Percentiles rank a stretch among this genome's conserved stretches.
Conservation (phyloP, 225 moss, liverwort and hornwort species). For the Pseudisothecium myosuroides region DNA sequence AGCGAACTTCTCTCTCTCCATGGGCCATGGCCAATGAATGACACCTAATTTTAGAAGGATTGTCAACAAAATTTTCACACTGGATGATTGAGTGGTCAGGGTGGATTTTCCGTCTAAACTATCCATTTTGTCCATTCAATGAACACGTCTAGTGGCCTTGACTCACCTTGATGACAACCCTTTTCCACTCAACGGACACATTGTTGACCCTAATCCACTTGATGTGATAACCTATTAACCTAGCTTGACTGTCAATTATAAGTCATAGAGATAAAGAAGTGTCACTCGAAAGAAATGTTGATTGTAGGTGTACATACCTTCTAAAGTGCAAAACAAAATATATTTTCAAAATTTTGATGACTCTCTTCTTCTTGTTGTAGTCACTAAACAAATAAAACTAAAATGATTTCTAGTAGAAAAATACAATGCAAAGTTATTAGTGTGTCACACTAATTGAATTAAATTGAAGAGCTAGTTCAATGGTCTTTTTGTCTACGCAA, state of each 20-base stretch:
- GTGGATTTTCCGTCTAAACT: fast-evolving
- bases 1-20: neutral
- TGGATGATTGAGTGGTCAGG: neutral
- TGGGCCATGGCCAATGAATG: neutral
- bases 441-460: neutral
- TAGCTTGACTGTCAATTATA: neutral
- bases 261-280: fast-evolving
- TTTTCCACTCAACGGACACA: neutral
- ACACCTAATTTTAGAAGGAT: fast-evolving
- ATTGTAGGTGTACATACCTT: too few relatives aligned
- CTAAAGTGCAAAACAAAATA: neutral
- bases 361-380: neutral
- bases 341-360: neutral
- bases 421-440: neutral
- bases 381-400: neutral
- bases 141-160: fast-evolving
- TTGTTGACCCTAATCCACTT: fast-evolving
- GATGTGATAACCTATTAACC: neutral
- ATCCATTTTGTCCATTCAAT: neutral
- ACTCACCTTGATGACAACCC: neutral
- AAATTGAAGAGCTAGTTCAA: neutral
- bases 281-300: neutral
- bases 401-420: neutral
- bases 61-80: neutral
- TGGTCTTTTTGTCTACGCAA: neutral